Evolutionary conservation across 129 eudicot species (phyloP).

Genomic region (Escallonia herrerae): DNA sequence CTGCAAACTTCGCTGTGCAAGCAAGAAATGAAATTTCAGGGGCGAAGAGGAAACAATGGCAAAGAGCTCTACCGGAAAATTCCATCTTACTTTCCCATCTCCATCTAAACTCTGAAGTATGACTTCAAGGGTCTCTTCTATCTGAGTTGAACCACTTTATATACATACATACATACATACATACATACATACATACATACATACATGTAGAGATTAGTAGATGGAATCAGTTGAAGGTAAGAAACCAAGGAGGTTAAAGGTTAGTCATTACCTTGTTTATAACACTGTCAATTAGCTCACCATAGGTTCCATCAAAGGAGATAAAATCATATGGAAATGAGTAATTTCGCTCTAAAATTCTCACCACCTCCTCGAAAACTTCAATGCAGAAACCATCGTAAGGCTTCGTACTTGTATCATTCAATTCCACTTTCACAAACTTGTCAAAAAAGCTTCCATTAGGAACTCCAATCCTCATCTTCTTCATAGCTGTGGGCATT

Average conservation of each 20-base stretch:
- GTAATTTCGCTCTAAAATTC: no score
- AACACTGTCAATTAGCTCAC: not conserved
- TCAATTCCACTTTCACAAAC: constrained; percentile 18
- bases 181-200: no score
- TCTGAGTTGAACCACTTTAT: not conserved
- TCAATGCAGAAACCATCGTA: no score
- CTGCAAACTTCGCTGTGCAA: not conserved
- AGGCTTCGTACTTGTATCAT: not conserved
- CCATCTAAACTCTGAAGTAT: no score
- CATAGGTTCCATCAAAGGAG: no score
- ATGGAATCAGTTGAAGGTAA: not conserved
- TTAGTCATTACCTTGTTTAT: constrained; percentile 2
- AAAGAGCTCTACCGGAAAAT: no score
- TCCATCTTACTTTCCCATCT: not conserved
- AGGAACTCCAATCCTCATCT: constrained; percentile 17
- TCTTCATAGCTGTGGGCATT: constrained; percentile 10
- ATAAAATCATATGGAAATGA: no score
- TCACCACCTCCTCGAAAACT: no score
- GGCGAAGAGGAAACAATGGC: no score
- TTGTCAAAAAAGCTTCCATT: constrained; percentile 5
- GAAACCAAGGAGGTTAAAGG: not conserved
- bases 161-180: no score
- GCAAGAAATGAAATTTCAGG: no score
- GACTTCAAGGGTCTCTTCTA: not conserved
- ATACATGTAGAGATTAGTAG: not conserved